A percentile compares a stretch with the other conserved stretches of the same genome.
Conservation (phyloP, 2,329 filamentous ascomycete genomes). For the Fusarium musae region DNA sequence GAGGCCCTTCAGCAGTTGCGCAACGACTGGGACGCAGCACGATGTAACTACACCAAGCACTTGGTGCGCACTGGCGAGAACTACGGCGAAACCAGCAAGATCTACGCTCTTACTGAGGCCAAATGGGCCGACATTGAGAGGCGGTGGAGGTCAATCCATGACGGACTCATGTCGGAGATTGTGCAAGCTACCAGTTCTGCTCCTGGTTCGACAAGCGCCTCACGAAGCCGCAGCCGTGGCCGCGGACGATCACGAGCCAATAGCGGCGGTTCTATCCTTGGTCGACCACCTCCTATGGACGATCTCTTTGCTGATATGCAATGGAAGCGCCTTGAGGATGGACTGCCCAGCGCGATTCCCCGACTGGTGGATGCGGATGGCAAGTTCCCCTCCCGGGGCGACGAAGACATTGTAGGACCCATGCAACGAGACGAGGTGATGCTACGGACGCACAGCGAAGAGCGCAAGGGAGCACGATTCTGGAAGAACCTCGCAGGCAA, state of each 20-base stretch:
- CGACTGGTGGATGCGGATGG: conserved; percentile 76
- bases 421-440: conserved; percentile 76
- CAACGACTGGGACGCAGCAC: conserved; percentile 83
- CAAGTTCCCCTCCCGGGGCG: conserved; percentile 89
- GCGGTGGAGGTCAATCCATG: conserved; percentile 77
- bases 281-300: conserved; percentile 49
- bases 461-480: conserved; percentile 58
- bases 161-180: conserved; percentile 68
- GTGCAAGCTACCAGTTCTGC: conserved; percentile 50
- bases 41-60: conserved; percentile 89
- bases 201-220: conserved; percentile 41
- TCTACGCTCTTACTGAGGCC: conserved; percentile 83
- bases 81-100: conserved; percentile 89
- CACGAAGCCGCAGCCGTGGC: conserved; percentile 55
- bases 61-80: conserved; percentile 89
- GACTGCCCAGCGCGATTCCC: conserved; percentile 73
- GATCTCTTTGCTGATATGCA: conserved; percentile 56
- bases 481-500: conserved; percentile 61
- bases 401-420: conserved; percentile 92
- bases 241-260: conserved; percentile 52
- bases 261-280: conserved; percentile 55
- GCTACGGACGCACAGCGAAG: conserved; percentile 58
- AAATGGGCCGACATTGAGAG: conserved; percentile 88
- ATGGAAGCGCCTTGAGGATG: conserved; percentile 61
- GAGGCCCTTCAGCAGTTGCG: conserved; percentile 71